phyloP scores from a whole-genome alignment of 2,329 filamentous ascomycete genomes.

The Exserohilum rostratum region DNA sequence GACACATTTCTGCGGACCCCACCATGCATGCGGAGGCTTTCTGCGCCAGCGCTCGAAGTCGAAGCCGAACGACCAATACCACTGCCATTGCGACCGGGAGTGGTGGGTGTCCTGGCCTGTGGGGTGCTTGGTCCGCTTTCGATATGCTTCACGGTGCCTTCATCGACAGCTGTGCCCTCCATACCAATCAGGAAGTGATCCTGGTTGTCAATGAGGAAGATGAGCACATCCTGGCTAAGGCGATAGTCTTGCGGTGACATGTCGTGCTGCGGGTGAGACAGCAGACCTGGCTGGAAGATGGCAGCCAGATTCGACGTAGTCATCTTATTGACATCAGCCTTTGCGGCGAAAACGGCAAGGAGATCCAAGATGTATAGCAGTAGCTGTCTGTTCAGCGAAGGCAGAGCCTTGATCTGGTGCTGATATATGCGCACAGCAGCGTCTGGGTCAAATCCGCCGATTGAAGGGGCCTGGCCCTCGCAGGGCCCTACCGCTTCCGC shows the following conservation, averaged over 20 bases:
- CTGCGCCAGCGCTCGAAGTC: conserved; percentile 74
- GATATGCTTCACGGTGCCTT: conserved; percentile 70
- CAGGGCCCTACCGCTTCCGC: conserved; percentile 72
- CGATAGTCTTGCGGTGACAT: conserved; percentile 96
- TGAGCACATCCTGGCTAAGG: conserved; percentile 93
- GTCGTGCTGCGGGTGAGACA: conserved; percentile 91
- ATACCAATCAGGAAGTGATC: conserved; percentile 98
- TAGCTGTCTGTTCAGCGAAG: conserved; percentile 89
- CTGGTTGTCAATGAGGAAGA: conserved; percentile 98
- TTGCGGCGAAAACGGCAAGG: conserved; percentile 94
- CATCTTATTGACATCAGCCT: conserved; percentile 97
- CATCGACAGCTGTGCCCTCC: conserved; percentile 97
- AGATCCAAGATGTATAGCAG: conserved; percentile 95
- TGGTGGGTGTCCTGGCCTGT: conserved; percentile 57
- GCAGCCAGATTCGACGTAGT: conserved; percentile 91
- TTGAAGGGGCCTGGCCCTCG: conserved; percentile 67
- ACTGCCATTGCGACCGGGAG: conserved; percentile 57
- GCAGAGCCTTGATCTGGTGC: conserved; percentile 87
- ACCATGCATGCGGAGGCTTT: conserved; percentile 82
- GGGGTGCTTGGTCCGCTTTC: conserved; percentile 69
- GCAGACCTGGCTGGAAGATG: conserved; percentile 95
- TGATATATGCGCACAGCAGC: conserved; percentile 85
- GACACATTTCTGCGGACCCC: conserved; percentile 86
- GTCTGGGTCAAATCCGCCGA: conserved; percentile 75
- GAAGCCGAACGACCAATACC: conserved; percentile 78